These are phyloP conservation scores for Leccinum sublutescens DNA, from an alignment of 768 basidiomycete species.

Conservation along the genomic window DNA sequence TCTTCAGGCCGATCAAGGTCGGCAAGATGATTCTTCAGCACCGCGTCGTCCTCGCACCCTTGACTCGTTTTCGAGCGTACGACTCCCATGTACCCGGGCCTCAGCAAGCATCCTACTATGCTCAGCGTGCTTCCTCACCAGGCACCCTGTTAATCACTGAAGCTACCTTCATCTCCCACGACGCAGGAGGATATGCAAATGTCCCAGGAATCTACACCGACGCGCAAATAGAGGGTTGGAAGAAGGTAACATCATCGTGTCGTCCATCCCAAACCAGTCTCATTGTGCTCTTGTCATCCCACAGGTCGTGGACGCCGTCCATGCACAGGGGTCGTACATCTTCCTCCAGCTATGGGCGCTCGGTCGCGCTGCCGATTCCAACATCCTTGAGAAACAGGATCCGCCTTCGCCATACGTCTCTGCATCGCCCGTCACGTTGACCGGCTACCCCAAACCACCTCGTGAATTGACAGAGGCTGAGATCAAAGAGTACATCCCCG, in stretches of 20 bases:
- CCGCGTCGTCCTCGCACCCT: constrained; percentile 52
- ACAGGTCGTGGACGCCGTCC: constrained; percentile 56
- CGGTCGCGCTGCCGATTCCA: constrained; percentile 45
- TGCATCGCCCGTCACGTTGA: constrained; percentile 31
- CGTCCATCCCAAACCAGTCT: not conserved
- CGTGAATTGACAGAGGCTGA: constrained; percentile 26
- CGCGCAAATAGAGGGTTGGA: constrained; percentile 55
- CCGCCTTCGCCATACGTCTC: constrained; percentile 35
- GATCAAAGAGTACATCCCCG: constrained; percentile 26
- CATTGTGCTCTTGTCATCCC: not conserved
- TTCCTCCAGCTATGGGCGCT: constrained; percentile 42
- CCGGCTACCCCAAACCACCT: constrained; percentile 11
- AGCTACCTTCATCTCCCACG: not conserved
- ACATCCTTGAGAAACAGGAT: constrained; percentile 28
- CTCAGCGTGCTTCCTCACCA: constrained; percentile 43
- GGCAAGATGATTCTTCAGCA: constrained; percentile 43
- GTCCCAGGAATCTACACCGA: constrained; percentile 17
- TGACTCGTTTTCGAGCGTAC: constrained; percentile 46
- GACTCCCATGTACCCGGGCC: constrained; percentile 35
- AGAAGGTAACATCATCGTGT: constrained; percentile 28
- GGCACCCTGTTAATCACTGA: constrained; percentile 33
- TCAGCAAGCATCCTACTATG: constrained; percentile 43
- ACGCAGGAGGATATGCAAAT: not conserved
- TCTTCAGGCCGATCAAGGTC: constrained; percentile 47
- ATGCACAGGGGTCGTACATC: constrained; percentile 41